Evolutionary conservation across 1,139 yeast genomes (phyloP).

Genomic region (Debaryomycetaceae sp.): DNA sequence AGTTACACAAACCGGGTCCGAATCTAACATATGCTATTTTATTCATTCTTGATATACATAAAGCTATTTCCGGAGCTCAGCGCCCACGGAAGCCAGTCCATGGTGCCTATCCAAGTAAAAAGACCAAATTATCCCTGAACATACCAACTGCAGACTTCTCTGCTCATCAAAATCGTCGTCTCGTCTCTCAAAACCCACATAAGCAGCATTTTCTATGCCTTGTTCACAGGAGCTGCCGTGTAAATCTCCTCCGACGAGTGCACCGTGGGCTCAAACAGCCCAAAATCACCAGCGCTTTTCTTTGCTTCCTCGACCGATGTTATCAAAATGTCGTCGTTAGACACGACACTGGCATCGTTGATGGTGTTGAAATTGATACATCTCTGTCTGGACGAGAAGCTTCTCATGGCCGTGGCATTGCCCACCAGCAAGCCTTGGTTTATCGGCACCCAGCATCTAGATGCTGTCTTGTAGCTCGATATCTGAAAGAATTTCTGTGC

Average conservation of each 20-base stretch:
- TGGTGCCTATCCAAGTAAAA: not conserved
- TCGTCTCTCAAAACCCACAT: not conserved
- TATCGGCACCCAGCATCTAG: constrained; percentile 45
- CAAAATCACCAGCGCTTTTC: constrained; percentile 13
- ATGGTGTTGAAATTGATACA: constrained; percentile 34
- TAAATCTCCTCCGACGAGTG: constrained; percentile 40
- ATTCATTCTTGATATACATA: not conserved
- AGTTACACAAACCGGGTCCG: constrained; percentile 1
- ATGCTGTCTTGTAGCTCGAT: constrained; percentile 39
- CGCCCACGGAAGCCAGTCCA: not conserved
- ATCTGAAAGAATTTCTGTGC: constrained; percentile 31
- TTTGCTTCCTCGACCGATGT: constrained; percentile 11
- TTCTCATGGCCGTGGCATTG: constrained; percentile 13
- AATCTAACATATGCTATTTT: not conserved
- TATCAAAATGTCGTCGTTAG: constrained; percentile 34
- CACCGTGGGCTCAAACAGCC: constrained; percentile 39
- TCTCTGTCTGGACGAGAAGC: constrained; percentile 39
- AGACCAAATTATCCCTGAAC: too few species aligned
- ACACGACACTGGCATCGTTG: constrained; percentile 29
- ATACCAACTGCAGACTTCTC: not conserved
- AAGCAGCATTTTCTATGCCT: constrained; percentile 13
- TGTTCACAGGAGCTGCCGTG: constrained; percentile 48
- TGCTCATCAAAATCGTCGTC: not conserved
- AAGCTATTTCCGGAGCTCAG: not conserved
- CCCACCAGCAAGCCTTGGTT: constrained; percentile 7